Evolutionary conservation across 1,139 yeast genomes (phyloP), one percentile per base, ranked within the genome.

Genomic region (Geotrichum siamense): DNA sequence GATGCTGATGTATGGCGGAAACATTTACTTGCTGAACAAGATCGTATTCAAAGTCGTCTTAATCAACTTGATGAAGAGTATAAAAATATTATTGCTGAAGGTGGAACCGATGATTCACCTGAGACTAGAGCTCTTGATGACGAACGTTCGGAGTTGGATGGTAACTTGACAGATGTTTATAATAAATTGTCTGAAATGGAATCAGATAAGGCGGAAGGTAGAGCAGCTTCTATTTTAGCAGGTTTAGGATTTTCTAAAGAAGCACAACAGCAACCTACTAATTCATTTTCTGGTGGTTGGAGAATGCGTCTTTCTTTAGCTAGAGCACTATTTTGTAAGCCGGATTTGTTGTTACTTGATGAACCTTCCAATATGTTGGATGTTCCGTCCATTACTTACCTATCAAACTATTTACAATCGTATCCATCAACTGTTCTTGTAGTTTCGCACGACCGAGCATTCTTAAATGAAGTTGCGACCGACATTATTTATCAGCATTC

Each of bases 321-420:
- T 2, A 78, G 98, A 68, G 98, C 98, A 0, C 75, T 91, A 62
- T 91, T 91, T 73, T 91, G 96, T 74, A 83, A 85, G 62, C 98
- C 98, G 0, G 98, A 93, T 64, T 72, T 91, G 54, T 72, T 91
- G 55, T 70, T 91, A 59, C 74, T 91, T 53, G 98, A 91, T 76
- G 98, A 91, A 75, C 98, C 98, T 58, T 89, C 98, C 54, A 91
- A 91, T 81, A 91, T 89, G 96, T 83, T 91, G 94, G 98, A 91
- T 76, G 96, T 91, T 65, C 98, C 98, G 26, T 89, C 97, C 43
- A 86, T 91, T 62, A 91, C 97, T 2, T 91, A 79, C 62, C 74
- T 91, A 61, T 93, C 97, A 9, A 78, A 82, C 55, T 91, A 91
- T 62, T 70, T 91, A 55, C 95, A 86, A 61, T 72, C 84, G 9